Conservation (phyloP, 805 yeast species). For the Candida verbasci region DNA sequence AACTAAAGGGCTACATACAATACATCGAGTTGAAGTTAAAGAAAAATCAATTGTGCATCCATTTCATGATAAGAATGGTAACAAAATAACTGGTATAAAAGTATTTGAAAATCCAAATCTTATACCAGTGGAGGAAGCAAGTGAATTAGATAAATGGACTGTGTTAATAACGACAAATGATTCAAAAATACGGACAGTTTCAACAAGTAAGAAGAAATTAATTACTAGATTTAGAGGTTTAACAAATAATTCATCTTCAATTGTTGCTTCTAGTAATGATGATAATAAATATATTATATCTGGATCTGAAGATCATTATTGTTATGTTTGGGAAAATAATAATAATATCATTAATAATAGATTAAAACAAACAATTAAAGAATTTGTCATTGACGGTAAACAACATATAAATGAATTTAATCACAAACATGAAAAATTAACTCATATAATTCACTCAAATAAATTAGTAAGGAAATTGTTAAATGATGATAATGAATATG, state of each 20-base stretch:
- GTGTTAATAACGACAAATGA: conserved; percentile 73
- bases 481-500: conserved; percentile 14
- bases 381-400: conserved; percentile 30
- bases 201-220: conserved; percentile 47
- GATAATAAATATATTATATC: conserved; percentile 56
- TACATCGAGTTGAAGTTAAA: conserved; percentile 27
- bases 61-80: conserved; percentile 23
- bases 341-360: conserved; percentile 37
- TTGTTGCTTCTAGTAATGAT: conserved; percentile 60
- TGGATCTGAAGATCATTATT: conserved; percentile 87
- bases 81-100: conserved; percentile 73
- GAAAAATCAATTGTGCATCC: conserved; percentile 20
- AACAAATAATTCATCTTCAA: conserved; percentile 66
- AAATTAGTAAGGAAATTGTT: conserved; percentile 25
- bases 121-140: conserved; percentile 5
- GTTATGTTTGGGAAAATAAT: conserved; percentile 70
- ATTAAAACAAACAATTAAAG: conserved; percentile 31
- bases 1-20: conserved; percentile 56
- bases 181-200: conserved; percentile 67
- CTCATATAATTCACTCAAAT: conserved; percentile 24
- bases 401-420: conserved; percentile 30
- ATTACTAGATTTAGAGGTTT: conserved; percentile 72
- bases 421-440: conserved; percentile 21
- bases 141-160: conserved; percentile 28
- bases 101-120: conserved; percentile 31